phyloP scores from a whole-genome alignment of 1,284 basidiomycete genomes.

The Uromyces viciae-fabae region DNA sequence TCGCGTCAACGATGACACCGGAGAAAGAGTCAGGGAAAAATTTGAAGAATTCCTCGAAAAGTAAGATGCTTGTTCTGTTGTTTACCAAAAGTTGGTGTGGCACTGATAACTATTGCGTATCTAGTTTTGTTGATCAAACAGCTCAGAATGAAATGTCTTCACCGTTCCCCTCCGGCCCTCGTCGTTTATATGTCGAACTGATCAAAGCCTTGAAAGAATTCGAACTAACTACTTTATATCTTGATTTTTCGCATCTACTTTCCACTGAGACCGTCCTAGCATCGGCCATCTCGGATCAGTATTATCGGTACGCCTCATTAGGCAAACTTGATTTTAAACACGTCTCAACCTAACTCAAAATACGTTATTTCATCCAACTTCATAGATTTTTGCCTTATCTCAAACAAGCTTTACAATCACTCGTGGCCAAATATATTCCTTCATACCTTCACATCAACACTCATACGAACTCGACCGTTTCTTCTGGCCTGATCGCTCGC shows the following conservation, averaged over 20 bases:
- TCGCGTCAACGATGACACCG: slow-evolving; percentile 82
- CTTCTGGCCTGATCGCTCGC: slow-evolving; percentile 76
- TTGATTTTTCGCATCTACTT: slow-evolving; percentile 88
- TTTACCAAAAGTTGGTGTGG: slow-evolving; percentile 24
- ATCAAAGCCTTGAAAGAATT: slow-evolving; percentile 89
- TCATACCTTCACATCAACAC: slow-evolving; percentile 87
- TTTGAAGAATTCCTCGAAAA: slow-evolving; percentile 86
- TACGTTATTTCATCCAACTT: not conserved
- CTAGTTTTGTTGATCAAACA: slow-evolving; percentile 19
- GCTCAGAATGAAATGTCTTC: slow-evolving; percentile 53
- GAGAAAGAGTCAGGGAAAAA: slow-evolving; percentile 83
- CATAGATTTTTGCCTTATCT: slow-evolving; percentile 83
- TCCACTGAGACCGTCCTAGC: slow-evolving; percentile 86
- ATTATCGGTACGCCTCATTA: slow-evolving; percentile 66
- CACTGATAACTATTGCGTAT: slow-evolving; percentile 25
- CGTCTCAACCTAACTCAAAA: not conserved
- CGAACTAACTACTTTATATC: slow-evolving; percentile 88
- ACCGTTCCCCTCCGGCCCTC: slow-evolving; percentile 65
- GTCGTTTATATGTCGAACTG: slow-evolving; percentile 78
- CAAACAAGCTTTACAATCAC: slow-evolving; percentile 78
- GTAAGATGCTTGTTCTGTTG: slow-evolving; percentile 60
- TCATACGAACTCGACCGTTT: slow-evolving; percentile 56
- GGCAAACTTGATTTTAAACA: not conserved
- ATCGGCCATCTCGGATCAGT: slow-evolving; percentile 84
- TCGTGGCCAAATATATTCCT: slow-evolving; percentile 81